phyloP scores from a whole-genome alignment of 805 yeast species.

The Candida multigemmis region DNA sequence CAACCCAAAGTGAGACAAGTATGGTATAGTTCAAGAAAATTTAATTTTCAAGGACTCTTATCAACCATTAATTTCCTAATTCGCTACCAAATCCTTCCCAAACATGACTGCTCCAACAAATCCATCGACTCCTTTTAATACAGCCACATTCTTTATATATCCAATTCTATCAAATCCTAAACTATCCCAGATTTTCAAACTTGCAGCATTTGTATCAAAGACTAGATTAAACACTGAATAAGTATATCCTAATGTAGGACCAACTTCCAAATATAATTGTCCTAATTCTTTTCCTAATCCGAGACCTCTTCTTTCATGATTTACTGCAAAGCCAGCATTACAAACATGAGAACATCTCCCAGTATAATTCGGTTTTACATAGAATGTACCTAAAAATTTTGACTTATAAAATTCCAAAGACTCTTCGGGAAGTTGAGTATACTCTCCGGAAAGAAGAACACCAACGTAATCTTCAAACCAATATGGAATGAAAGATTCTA shows the following conservation, averaged over 20 bases:
- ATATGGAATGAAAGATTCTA: conserved; percentile 47
- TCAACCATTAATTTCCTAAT: too few species aligned
- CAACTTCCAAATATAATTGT: conserved; percentile 55
- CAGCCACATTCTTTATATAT: conserved; percentile 61
- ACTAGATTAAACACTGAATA: conserved; percentile 86
- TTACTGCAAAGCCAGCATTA: conserved; percentile 81
- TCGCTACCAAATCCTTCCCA: conserved; percentile 60
- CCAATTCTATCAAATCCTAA: conserved; percentile 81
- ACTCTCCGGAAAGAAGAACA: conserved; percentile 40
- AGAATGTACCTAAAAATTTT: conserved; percentile 61
- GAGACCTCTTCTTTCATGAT: conserved; percentile 47
- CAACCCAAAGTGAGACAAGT: too few species aligned
- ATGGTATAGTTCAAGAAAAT: too few species aligned
- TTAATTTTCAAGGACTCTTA: too few species aligned
- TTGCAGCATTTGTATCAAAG: conserved; percentile 70
- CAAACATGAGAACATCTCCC: conserved; percentile 85
- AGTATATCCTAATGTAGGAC: conserved; percentile 68
- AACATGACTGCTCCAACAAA: conserved; percentile 71
- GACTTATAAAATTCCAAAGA: conserved; percentile 35
- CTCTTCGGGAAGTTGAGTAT: conserved; percentile 11
- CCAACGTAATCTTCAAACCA: conserved; percentile 67
- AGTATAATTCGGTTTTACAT: conserved; percentile 76
- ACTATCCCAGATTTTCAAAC: conserved; percentile 71
- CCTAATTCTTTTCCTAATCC: conserved; percentile 71
- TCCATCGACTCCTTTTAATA: conserved; percentile 51